Base-by-base conservation (phyloP, 495 filamentous ascomycete species). In the Penicillium chermesinum region DNA sequence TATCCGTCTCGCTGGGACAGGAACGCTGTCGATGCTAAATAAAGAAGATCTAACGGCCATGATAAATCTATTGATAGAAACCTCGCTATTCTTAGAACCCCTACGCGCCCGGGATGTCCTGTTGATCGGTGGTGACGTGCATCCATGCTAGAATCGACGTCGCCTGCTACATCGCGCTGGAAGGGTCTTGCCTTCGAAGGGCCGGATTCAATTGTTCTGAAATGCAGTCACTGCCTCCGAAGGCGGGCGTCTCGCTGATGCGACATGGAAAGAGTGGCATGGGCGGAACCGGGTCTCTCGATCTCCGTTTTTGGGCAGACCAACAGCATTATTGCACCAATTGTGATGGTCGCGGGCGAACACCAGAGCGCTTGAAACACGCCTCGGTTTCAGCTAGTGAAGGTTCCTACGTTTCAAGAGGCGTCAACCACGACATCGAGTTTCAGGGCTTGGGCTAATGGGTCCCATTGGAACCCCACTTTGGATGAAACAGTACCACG, bases 51-150 rank as follows among this genome's bases (percentile, higher is more conserved):
- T 30, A 30, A 30, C 25, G 25, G 25, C 25, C 25, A 18, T 27
- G 21, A 40, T 38, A 38, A 41, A 30, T 49, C 51, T 58, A 58
- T 49, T 54, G 36, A 48, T 49, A 49, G 46, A 20, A 32, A 20
- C 14, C 13, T 10, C 17, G 17, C 33, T 46, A 40, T 50, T 50
- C 10, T 52, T 46, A 48, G 45, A n/a, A 18, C 32, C 13, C 27
- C 13, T 48, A 48, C 37, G 45, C 45, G 45, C 45, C 38, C 45
- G 17, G 6, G 13, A 5, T 37, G 35, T 14, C 25, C 4, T 7
- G 13, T 5, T n/a, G 35, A 37, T 37, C 15, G 7, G 7, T 13
- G 30, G 25, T 30, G 25, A 30, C 25, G 25, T 30, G 25, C 25
- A 30, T 4, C n/a, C 35, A 14, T n/a, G 13, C 35, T 37, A 37